Base-by-base conservation (phyloP, 73 alveolate genomes). In the Stentor roeselii region DNA sequence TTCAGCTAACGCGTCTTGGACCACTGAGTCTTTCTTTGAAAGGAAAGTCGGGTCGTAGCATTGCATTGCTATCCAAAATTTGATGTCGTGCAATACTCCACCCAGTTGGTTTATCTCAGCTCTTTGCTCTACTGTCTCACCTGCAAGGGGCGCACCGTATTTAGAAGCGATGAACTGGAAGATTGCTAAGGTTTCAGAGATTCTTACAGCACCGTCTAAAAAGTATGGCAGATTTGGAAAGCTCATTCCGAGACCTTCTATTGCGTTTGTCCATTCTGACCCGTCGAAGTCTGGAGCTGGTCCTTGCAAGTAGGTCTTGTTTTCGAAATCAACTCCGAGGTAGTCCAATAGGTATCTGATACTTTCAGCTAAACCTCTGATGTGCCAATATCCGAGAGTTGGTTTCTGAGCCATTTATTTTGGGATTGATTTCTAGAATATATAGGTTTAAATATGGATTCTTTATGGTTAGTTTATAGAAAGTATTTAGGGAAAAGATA, bases 171-270 rank as follows among this genome's bases (percentile, higher is more conserved):
- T 78, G 60, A 83, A 86, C 31, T 61, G 77, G 60, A 34, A 38
- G 3, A 86, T 58, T 31, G 92, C 92, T 32, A 38, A 59, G 42
- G 84, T 86, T 59, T 86, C 90, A 14, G 39, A 59, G n/a, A 86
- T 3, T 36, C 59, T 82, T 34, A 82, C 31, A 35, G 50, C 87
- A 27, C 91, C 90, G 60, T 86, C 92, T 11, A 42, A 60, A 0
- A 86, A 34, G 60, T 86, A 86, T 6, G 92, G 92, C 38, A 86
- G 88, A 41, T 86, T 86, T 32, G 80, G 86, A 36, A 86, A 42
- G 3, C 35, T 38, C 84, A 76, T 39, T 21, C 59, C 38, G 27
- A 39, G 15, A 42, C 74, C 3, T 14, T 60, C 88, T 67, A 83
- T 14, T 42, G 59, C 88, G 85, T 82, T 41, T 37, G 67, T 60